Conservation (phyloP, 1,139 yeast species). For the Suhomyces choctaworum region DNA sequence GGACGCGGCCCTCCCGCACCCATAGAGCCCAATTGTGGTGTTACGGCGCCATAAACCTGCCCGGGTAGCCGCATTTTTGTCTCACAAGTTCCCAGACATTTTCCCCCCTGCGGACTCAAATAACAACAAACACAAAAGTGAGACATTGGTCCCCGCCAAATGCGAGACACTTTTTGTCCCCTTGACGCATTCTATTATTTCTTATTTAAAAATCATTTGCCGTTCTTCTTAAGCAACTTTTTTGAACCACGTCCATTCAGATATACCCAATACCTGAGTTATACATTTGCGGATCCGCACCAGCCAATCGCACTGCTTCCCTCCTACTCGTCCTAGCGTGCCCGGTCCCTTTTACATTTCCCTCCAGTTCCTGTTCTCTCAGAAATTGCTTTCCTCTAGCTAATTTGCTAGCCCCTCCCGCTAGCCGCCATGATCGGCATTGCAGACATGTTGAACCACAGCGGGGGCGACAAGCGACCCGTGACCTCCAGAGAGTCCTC, state of each 20-base stretch:
- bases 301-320: too few species aligned
- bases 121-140: constrained; percentile 13
- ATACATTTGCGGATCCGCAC: too few species aligned
- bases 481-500: neutral
- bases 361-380: too few species aligned
- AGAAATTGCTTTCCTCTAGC: too few species aligned
- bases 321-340: too few species aligned
- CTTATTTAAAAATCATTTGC: too few species aligned
- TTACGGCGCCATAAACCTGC: neutral
- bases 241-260: too few species aligned
- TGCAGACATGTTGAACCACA: constrained; percentile 17
- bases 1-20: too few species aligned
- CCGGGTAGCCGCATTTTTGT: constrained; percentile 1
- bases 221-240: too few species aligned
- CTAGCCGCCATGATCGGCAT: constrained; percentile 15
- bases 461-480: constrained; percentile 6
- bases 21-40: neutral
- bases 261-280: too few species aligned
- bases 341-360: too few species aligned
- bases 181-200: too few species aligned
- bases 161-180: constrained; percentile 11
- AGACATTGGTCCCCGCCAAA: constrained; percentile 3
- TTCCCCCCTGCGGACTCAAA: constrained; percentile 7
- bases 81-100: constrained; percentile 1
- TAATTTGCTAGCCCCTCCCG: neutral